These are phyloP conservation scores for Oryza nivara DNA, from an alignment of 176 grass and related monocot species.

Conservation along the genomic window DNA sequence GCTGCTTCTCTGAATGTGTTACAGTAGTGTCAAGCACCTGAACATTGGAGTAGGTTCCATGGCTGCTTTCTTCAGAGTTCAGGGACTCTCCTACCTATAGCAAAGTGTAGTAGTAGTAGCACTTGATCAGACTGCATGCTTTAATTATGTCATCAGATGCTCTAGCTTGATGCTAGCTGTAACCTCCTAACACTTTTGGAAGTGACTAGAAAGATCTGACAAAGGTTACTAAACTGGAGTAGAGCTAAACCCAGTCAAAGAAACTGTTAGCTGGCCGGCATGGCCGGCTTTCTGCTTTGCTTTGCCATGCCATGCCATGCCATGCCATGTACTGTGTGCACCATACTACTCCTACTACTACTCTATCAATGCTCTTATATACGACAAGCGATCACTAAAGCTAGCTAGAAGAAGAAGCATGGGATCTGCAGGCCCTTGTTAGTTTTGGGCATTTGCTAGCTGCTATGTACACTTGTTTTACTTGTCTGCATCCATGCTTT, in stretches of 20 bases:
- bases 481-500: not conserved
- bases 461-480: not conserved
- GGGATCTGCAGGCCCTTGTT: slow-evolving; percentile 1
- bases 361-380: not conserved
- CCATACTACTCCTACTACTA: no score
- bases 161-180: not conserved
- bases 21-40: slow-evolving; percentile 1
- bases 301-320: not conserved
- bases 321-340: not conserved
- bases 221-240: slow-evolving; percentile 6
- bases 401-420: not conserved
- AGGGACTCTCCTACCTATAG: not conserved
- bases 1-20: not conserved
- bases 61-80: not conserved
- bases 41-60: not conserved
- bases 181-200: slow-evolving; percentile 22
- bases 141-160: not conserved
- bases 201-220: slow-evolving; percentile 48
- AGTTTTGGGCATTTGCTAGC: not conserved
- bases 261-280: slow-evolving; percentile 11
- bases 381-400: not conserved
- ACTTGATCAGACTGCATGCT: not conserved
- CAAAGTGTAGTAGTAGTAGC: no score
- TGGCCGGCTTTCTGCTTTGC: slow-evolving; percentile 24
- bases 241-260: slow-evolving; percentile 34